Evolutionary conservation across 371 early-diverging fungal genomes (phyloP), one percentile per base, ranked within the genome.

Genomic region (Actinomortierella ambigua): DNA sequence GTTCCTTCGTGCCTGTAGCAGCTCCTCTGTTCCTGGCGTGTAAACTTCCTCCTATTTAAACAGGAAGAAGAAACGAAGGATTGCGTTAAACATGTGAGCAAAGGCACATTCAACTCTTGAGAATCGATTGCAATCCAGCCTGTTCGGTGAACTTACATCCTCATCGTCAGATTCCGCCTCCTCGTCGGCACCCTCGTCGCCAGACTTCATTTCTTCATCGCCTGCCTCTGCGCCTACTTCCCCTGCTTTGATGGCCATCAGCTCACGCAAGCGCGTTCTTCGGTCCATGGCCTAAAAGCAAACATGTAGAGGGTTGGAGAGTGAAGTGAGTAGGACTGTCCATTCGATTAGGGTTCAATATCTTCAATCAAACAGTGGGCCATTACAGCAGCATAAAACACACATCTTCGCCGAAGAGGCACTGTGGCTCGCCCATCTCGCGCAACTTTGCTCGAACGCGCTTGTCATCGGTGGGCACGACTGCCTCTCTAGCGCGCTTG

Each of bases 351-450:
- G n/a, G n/a, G n/a, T n/a, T n/a, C n/a, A n/a, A n/a, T n/a, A n/a
- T n/a, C n/a, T n/a, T n/a, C n/a, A n/a, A n/a, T n/a, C n/a, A n/a
- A n/a, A n/a, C n/a, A n/a, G n/a, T n/a, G n/a, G n/a, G n/a, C n/a
- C n/a, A n/a, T n/a, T n/a, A n/a, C n/a, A n/a, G n/a, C n/a, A n/a
- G n/a, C n/a, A 28, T 15, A 22, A 22, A 34, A 67, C 80, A 67
- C 90, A 93, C 95, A 42, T 94, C 95, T 87, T 98, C 98, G 44
- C 90, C 97, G 70, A 98, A 98, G 2, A 96, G 78, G 61, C 94
- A 94, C 55, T 91, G 87, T 0, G 98, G 98, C 55, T 96, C 91
- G 1, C 85, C 87, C 41, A 90, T 77, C 40, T 93, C 90, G 51
- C 94, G 82, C 49, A 98, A 82, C 55, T 84, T 77, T 39, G 79